Conservation (phyloP, 129 eudicot genomes). For the Sambucus nigra region DNA sequence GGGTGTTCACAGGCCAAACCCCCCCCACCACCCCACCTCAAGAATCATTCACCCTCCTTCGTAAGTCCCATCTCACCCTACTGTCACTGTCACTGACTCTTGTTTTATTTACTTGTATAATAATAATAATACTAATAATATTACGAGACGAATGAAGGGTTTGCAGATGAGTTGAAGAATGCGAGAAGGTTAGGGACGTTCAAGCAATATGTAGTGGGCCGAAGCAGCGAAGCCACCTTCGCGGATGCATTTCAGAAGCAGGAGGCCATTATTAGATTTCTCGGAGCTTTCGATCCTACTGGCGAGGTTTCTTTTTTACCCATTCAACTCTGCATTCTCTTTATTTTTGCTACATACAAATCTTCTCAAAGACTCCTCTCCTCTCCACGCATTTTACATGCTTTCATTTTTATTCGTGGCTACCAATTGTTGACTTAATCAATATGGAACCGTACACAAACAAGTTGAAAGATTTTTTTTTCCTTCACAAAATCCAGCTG, state of each 20-base stretch:
- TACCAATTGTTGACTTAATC: too few relatives aligned
- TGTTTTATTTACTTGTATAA: background rate
- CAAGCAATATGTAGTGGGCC: constrained; percentile 67
- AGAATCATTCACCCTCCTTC: constrained; percentile 59
- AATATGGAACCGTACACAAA: too few relatives aligned
- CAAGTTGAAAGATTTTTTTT: too few relatives aligned
- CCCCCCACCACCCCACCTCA: constrained; percentile 25
- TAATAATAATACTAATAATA: background rate
- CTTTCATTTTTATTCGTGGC: too few relatives aligned
- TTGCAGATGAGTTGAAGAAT: constrained; percentile 74
- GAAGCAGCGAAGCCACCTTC: constrained; percentile 82
- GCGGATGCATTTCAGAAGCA: constrained; percentile 78
- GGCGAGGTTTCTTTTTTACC: constrained; percentile 47
- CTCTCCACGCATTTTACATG: too few relatives aligned
- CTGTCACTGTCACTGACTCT: background rate
- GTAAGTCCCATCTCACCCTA: constrained; percentile 30
- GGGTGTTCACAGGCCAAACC: constrained; percentile 53
- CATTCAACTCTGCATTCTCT: too few relatives aligned
- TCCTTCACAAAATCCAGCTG: too few relatives aligned
- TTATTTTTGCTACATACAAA: too few relatives aligned
- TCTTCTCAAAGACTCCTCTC: too few relatives aligned
- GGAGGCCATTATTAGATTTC: constrained; percentile 72
- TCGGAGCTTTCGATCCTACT: constrained; percentile 63
- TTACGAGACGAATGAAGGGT: constrained; percentile 24
- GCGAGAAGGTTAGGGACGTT: constrained; percentile 64